These are phyloP conservation scores for Taphrina populina DNA, from an alignment of 1,139 yeast genomes.

Conservation along the genomic window DNA sequence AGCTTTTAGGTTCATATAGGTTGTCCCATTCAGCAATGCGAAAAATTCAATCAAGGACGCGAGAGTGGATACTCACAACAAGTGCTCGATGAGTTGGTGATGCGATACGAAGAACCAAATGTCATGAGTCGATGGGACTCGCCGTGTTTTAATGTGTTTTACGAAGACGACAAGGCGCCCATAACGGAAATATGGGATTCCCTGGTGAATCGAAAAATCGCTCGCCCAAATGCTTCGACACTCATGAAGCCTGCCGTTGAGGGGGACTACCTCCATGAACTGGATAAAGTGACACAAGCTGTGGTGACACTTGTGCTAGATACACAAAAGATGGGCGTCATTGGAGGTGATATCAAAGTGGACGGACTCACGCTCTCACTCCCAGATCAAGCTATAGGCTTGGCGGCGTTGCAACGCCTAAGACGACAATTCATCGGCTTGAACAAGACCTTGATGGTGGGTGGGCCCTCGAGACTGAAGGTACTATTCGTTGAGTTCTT, in stretches of 20 bases:
- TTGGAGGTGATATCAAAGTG: conserved; percentile 46
- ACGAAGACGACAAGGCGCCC: conserved; percentile 57
- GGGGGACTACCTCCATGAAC: conserved; percentile 71
- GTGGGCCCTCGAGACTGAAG: conserved; percentile 63
- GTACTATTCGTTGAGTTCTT: conserved; percentile 73
- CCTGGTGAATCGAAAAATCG: conserved; percentile 60
- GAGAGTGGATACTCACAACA: conserved; percentile 33
- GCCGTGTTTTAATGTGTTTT: conserved; percentile 73
- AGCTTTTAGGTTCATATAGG: conserved; percentile 58
- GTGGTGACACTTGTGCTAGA: conserved; percentile 61
- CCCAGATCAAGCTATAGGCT: conserved; percentile 63
- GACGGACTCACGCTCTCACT: conserved; percentile 51
- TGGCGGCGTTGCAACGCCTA: conserved; percentile 78
- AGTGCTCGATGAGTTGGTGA: conserved; percentile 61
- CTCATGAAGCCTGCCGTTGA: conserved; percentile 62
- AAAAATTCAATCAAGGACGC: conserved; percentile 57
- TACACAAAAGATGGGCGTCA: conserved; percentile 58
- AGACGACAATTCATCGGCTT: conserved; percentile 77
- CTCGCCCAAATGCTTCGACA: conserved; percentile 61
- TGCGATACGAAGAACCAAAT: conserved; percentile 93
- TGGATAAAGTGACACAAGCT: conserved; percentile 69
- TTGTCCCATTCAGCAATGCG: conserved; percentile 61
- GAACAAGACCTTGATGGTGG: conserved; percentile 61
- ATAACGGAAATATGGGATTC: conserved; percentile 72
- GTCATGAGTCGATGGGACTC: conserved; percentile 88